Evolutionary conservation across 345 rosid genomes (phyloP), one percentile per base, ranked within the genome.

Genomic region (Gossypium thurberi): DNA sequence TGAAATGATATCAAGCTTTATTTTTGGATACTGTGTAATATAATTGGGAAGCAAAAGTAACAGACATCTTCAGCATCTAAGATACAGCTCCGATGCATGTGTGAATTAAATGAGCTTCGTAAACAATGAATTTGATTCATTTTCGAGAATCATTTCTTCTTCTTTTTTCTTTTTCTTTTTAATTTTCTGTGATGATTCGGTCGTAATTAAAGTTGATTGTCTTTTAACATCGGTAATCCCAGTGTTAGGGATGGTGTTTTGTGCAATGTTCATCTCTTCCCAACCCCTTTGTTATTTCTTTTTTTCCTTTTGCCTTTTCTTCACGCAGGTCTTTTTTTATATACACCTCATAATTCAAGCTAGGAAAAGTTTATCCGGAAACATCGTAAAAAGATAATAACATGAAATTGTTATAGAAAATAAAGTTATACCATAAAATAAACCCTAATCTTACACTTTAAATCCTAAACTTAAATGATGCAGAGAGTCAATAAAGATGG

Each of bases 91-190:
- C 86, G 9, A 85, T 60, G 87, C 86, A 65, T 72, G 69, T 60
- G 33, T 58, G 84, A 87, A 87, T 84, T 85, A 72, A 87, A 82
- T 85, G 87, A 75, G 74, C 82, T 65, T 78, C 85, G 84, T 74
- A 79, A 55, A 21, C 53, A 58, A 76, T 71, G 73, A 67, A 14
- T 42, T 70, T 75, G 82, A 76, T 84, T 81, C 82, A 71, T 74
- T 86, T 81, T 84, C 86, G 86, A 84, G 87, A 71, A 42, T 13
- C 64, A 60, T 26, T 26, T 12, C 40, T 33, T 33, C 40, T 33
- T 33, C 6, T 33, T 26, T 33, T 0, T 28, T 28, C 0, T 4
- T 0, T 3, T 26, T 26, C 0, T 28, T 28, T 60, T 6, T 12
- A 3, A 44, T 44, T 28, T 60, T 14, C 42, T 60, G 18, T 42